A percentile compares a stretch with the other conserved stretches of the same genome.
phyloP scores from a whole-genome alignment of 148 eudicot species.

The Amaranthus hypochondriacus region DNA sequence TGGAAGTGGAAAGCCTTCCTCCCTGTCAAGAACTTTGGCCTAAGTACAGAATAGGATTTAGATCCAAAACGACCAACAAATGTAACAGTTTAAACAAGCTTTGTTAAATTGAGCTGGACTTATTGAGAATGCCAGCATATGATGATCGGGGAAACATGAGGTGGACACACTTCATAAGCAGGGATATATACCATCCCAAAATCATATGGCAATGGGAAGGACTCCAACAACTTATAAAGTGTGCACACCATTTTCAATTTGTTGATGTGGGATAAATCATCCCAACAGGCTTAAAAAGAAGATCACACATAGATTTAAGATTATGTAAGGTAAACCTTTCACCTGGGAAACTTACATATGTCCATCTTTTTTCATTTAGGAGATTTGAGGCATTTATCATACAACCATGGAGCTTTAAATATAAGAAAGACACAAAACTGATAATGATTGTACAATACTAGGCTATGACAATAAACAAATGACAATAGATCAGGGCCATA shows the following conservation, averaged over 20 bases:
- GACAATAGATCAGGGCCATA: neutral
- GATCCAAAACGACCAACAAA: constrained; percentile 7
- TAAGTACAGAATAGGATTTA: constrained; percentile 16
- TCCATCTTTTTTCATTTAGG: too few relatives aligned
- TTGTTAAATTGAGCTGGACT: neutral
- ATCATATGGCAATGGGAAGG: neutral
- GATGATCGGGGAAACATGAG: too few relatives aligned
- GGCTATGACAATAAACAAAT: neutral
- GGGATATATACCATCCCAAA: neutral
- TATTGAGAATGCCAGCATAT: too few relatives aligned
- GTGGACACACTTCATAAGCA: too few relatives aligned
- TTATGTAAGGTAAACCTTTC: too few relatives aligned
- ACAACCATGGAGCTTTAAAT: neutral
- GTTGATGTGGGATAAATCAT: too few relatives aligned
- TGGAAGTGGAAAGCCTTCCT: constrained; percentile 57
- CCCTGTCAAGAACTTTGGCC: constrained; percentile 32
- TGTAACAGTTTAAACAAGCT: neutral
- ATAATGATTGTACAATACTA: neutral
- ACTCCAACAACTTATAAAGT: too few relatives aligned
- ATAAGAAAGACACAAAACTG: neutral
- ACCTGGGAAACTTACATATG: too few relatives aligned
- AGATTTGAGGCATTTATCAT: too few relatives aligned
- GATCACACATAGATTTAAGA: too few relatives aligned
- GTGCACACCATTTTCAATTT: too few relatives aligned
- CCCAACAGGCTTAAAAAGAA: too few relatives aligned